These are phyloP conservation scores for Coemansia sp. DNA, from an alignment of 192 early-diverging fungal species.

Conservation along the genomic window DNA sequence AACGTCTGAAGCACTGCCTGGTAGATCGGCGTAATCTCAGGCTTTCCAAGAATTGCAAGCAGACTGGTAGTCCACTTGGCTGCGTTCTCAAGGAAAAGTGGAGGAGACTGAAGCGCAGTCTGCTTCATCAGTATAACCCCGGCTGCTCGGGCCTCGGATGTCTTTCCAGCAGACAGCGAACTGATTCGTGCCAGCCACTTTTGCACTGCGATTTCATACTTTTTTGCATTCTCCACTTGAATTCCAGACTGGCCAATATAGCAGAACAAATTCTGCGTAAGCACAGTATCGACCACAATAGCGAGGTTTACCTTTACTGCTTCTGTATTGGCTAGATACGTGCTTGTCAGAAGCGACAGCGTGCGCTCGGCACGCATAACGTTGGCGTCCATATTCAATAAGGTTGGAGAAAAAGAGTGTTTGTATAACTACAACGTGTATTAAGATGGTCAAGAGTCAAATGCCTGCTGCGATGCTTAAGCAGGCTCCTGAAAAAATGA, in stretches of 20 bases:
- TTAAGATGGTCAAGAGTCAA: constrained; percentile 11
- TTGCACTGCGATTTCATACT: constrained; percentile 35
- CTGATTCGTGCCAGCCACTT: constrained; percentile 49
- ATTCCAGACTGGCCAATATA: constrained; percentile 13
- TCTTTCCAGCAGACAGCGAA: constrained; percentile 31
- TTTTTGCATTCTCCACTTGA: constrained; percentile 20
- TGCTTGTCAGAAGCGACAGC: constrained; percentile 41
- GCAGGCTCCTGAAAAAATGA: background rate
- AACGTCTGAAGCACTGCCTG: constrained; percentile 30
- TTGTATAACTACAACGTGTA: constrained; percentile 1
- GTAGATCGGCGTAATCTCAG: constrained; percentile 22
- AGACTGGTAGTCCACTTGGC: constrained; percentile 40
- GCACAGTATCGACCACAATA: constrained; percentile 36
- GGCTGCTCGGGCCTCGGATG: constrained; percentile 38
- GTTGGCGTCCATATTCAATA: constrained; percentile 26
- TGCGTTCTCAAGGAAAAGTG: constrained; percentile 32
- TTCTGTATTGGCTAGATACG: constrained; percentile 42
- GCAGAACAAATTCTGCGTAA: constrained; percentile 40
- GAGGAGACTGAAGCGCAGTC: constrained; percentile 41
- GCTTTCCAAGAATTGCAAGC: constrained; percentile 32
- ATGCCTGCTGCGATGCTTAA: background rate
- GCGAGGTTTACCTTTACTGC: constrained; percentile 27
- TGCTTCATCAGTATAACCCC: constrained; percentile 47
- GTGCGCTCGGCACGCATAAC: constrained; percentile 47
- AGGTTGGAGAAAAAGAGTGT: background rate